These are phyloP conservation scores for Pugionium dolabratum DNA, from an alignment of 345 rosid species.

Conservation along the genomic window DNA sequence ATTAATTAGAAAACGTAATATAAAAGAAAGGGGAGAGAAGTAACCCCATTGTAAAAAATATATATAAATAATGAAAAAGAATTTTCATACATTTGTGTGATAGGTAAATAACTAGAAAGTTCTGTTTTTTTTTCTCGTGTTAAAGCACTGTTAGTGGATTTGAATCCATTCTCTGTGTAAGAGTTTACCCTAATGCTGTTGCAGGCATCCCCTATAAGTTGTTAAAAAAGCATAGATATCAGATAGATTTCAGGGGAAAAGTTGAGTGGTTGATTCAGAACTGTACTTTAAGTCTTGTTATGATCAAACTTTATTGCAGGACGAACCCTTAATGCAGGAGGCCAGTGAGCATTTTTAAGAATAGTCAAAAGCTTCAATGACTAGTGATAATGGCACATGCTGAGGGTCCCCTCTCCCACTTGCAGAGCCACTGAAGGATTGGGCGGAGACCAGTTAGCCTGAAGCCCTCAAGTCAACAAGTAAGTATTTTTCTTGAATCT, in stretches of 20 bases:
- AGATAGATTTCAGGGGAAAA: slow-evolving; percentile 36
- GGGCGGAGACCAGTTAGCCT: slow-evolving; percentile 30
- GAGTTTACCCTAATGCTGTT: slow-evolving; percentile 30
- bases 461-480: slow-evolving; percentile 36
- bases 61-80: no score
- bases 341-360: slow-evolving; percentile 32
- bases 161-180: slow-evolving; percentile 27
- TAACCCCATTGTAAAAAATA: no score
- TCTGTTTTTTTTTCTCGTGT: no score
- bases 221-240: slow-evolving; percentile 35
- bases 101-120: no score
- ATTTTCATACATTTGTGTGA: no score
- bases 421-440: slow-evolving; percentile 35
- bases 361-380: slow-evolving; percentile 34
- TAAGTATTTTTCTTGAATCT: slow-evolving; percentile 31
- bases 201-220: slow-evolving; percentile 15
- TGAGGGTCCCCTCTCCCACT: slow-evolving; percentile 39
- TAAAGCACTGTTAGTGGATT: slow-evolving; percentile 23
- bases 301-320: slow-evolving; percentile 40
- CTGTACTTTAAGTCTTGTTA: slow-evolving; percentile 40
- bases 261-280: slow-evolving; percentile 29
- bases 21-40: no score
- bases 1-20: no score
- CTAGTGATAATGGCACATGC: slow-evolving; percentile 40
- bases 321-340: slow-evolving; percentile 28